Base-by-base conservation (phyloP, 2,329 filamentous ascomycete genomes). In the Aspergillus piperis region DNA sequence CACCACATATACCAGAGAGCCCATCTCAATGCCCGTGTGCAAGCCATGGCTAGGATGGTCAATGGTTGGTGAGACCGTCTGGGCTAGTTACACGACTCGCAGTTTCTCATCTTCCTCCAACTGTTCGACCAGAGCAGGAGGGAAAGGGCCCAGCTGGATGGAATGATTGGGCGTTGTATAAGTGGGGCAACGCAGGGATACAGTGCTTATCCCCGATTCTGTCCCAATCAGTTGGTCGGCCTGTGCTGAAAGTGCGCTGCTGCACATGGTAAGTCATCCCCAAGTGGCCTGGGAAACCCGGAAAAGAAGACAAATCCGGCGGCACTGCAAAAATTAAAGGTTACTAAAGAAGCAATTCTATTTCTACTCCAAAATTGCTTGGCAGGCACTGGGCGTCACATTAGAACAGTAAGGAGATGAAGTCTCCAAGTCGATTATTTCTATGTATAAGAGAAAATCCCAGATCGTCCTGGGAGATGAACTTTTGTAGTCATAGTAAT, bases 171-270 rank as follows among this genome's bases (percentile, higher is more conserved):
- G 55, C 55, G 39, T 39, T 64, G 52, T 23, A 13, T 5, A 23
- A 48, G 70, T 73, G 71, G 71, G 68, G 66, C 63, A 54, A 44
- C 59, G 50, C 66, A 65, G 66, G 63, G 65, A 68, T 71, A 54
- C 63, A 66, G 64, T 73, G 71, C 70, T 71, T 73, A 71, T 68
- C 65, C 65, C 61, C 60, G 55, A 64, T 57, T 59, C 63, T 54
- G 61, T 60, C 60, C 54, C 47, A 65, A 62, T 38, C 57, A 53
- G 59, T 57, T 62, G 59, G 61, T 63, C 59, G 54, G 48, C 36
- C 39, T 50, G 39, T 39, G 25, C 54, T 58, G 49, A 50, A 51
- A 32, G 19, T 32, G 51, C 42, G 25, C 17, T 38, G 49, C 36
- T 57, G 53, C 60, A 59, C 60, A 56, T 61, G 54, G 55, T 25